Evolutionary conservation across 352 stramenopile genomes (phyloP).

Genomic region (Aphanomyces euteiches): DNA sequence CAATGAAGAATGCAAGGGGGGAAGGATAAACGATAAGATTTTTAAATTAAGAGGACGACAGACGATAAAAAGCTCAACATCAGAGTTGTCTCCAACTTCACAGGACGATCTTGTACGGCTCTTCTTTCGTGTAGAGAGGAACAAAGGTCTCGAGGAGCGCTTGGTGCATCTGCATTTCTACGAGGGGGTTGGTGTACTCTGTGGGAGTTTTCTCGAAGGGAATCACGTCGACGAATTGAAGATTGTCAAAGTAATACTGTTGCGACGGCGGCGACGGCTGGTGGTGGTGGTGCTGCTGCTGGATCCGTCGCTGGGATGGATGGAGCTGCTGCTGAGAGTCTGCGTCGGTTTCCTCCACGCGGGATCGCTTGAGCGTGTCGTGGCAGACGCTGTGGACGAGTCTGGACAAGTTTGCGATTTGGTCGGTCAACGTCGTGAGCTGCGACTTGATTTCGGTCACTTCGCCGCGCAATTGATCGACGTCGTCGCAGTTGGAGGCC

Average conservation of each 20-base stretch:
- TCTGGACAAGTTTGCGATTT: constrained; percentile 8
- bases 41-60: neutral
- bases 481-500: constrained; percentile 56
- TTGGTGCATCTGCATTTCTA: constrained; percentile 15
- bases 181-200: too few species aligned
- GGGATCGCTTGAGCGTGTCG: neutral
- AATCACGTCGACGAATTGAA: constrained; percentile 23
- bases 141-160: constrained; percentile 3
- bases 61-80: neutral
- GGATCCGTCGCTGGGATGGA: neutral
- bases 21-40: too few species aligned
- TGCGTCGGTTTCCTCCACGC: neutral
- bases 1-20: too few species aligned
- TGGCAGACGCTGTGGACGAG: constrained; percentile 23
- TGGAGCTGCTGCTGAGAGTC: neutral
- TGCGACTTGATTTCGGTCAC: constrained; percentile 50
- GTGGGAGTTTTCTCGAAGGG: constrained; percentile 2
- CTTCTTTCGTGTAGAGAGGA: neutral
- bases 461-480: constrained; percentile 64
- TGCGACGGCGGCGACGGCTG: neutral
- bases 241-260: neutral
- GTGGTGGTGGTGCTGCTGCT: neutral
- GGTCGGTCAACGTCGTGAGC: constrained; percentile 14
- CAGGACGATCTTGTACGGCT: constrained; percentile 2
- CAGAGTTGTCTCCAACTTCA: neutral